These are phyloP conservation scores for Fusarium staphyleae DNA, from an alignment of 2,329 filamentous ascomycete species.

Conservation along the genomic window DNA sequence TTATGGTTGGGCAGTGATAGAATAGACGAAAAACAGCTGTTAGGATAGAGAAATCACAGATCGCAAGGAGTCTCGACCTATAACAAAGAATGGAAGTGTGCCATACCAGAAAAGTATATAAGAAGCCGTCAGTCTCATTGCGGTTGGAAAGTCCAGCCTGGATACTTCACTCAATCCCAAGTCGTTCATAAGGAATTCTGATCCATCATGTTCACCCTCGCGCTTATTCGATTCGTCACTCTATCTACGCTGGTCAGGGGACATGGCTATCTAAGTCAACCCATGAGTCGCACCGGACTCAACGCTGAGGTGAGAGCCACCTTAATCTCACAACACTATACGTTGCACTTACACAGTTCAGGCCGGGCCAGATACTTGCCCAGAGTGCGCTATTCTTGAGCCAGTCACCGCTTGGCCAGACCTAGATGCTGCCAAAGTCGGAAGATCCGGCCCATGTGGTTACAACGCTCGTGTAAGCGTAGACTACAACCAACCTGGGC, in stretches of 20 bases:
- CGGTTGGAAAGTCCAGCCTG: too few species aligned
- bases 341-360: conserved; percentile 36
- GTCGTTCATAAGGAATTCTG: neutral
- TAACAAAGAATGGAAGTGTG: too few species aligned
- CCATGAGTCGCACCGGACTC: conserved; percentile 31
- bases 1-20: too few species aligned
- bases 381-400: conserved; percentile 62
- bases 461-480: conserved; percentile 61
- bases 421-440: conserved; percentile 53
- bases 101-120: too few species aligned
- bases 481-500: conserved; percentile 59
- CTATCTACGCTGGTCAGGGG: conserved; percentile 2
- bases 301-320: conserved; percentile 11
- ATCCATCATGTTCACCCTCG: neutral
- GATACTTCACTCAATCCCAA: neutral
- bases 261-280: conserved; percentile 28
- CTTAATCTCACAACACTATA: neutral
- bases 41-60: too few species aligned
- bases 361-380: conserved; percentile 58
- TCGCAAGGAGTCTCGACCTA: too few species aligned
- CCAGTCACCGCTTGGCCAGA: conserved; percentile 60
- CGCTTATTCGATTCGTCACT: conserved; percentile 3
- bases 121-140: too few species aligned
- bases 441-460: conserved; percentile 58
- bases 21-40: too few species aligned